phyloP scores from a whole-genome alignment of 352 stramenopile genomes.

The Phytophthora rubi region DNA sequence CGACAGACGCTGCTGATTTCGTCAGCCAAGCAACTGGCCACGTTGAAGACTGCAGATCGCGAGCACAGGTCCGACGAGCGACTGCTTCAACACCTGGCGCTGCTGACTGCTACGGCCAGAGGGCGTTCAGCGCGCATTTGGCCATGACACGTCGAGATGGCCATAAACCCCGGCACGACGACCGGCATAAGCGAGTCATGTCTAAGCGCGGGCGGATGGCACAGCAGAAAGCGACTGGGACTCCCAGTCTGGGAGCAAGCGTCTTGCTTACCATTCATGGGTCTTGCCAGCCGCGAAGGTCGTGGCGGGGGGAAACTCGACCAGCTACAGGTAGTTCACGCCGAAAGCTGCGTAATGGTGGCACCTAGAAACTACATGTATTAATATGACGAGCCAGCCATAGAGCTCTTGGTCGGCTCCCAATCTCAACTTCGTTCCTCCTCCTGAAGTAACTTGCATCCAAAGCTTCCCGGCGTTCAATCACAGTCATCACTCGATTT shows the following conservation, averaged over 20 bases:
- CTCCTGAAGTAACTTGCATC: neutral
- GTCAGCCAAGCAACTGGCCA: slow-evolving; percentile 18
- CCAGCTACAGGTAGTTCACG: no score
- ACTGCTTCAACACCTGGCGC: slow-evolving; percentile 13
- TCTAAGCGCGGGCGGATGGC: slow-evolving; percentile 18
- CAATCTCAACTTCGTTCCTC: neutral
- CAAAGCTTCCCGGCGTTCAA: slow-evolving; percentile 5
- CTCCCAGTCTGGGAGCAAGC: no score
- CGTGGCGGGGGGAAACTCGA: no score
- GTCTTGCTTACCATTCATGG: no score
- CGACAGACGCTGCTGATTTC: neutral
- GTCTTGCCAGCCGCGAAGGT: no score
- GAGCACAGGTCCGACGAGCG: slow-evolving; percentile 7
- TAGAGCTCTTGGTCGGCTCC: neutral
- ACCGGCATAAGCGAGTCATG: slow-evolving; percentile 19
- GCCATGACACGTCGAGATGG: neutral
- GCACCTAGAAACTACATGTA: no score
- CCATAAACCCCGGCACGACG: slow-evolving; percentile 28
- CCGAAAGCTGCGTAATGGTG: no score
- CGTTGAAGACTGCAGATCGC: slow-evolving; percentile 25
- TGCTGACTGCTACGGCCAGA: slow-evolving; percentile 8
- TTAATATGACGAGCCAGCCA: no score
- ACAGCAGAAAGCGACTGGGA: slow-evolving; percentile 12
- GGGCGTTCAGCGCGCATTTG: slow-evolving; percentile 23
- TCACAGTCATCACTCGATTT: slow-evolving; percentile 7